Evolutionary conservation across 306 rosid genomes (phyloP).

Genomic region (Acacia acuminata): DNA sequence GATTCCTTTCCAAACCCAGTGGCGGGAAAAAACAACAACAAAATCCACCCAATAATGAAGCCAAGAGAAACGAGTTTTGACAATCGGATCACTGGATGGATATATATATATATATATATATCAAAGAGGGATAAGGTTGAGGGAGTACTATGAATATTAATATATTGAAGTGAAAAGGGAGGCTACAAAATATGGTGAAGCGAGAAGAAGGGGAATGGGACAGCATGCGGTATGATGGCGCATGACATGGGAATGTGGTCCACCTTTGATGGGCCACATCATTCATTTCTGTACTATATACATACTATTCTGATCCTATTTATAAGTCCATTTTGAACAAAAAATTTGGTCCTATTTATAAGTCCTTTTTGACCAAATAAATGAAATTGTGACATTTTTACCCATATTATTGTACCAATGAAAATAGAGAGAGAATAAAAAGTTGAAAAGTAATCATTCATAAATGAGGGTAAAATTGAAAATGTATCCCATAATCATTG

Average conservation of each 20-base stretch:
- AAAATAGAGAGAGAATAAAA: no score
- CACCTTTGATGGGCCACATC: constrained; percentile 27
- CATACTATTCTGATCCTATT: no score
- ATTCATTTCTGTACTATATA: background rate
- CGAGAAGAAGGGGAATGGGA: constrained; percentile 12
- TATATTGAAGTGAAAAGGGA: background rate
- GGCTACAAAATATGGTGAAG: constrained; percentile 24
- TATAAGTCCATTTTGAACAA: no score
- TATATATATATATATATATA: background rate
- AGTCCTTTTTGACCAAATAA: no score
- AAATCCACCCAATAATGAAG: constrained; percentile 21
- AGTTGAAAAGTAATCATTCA: no score
- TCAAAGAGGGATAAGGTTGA: background rate
- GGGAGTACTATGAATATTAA: background rate
- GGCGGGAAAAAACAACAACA: background rate
- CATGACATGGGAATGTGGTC: constrained; percentile 55
- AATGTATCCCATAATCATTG: no score
- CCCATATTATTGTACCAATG: no score
- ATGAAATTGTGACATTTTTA: no score
- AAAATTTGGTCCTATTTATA: no score
- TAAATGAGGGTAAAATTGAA: no score
- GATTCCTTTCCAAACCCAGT: background rate
- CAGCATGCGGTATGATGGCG: constrained; percentile 55
- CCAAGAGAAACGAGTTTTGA: constrained; percentile 8
- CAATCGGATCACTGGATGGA: constrained; percentile 9